Conservation (phyloP, 805 yeast species). For the Maudiozyma saulgeensis region DNA sequence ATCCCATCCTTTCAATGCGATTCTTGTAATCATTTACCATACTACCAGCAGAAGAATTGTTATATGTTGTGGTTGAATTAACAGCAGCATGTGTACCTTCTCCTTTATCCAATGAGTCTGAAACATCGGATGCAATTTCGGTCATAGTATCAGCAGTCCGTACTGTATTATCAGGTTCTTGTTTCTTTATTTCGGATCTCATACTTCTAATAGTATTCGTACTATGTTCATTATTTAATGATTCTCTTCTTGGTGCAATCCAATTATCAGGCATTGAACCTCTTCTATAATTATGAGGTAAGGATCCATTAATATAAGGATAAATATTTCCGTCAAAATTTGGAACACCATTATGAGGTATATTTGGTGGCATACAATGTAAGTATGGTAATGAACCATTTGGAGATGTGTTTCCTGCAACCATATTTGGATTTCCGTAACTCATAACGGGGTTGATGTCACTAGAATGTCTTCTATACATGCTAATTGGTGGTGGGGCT, state of each 20-base stretch:
- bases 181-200: background rate
- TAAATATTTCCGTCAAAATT: constrained; percentile 15
- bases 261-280: constrained; percentile 17
- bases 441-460: background rate
- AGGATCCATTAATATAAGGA: constrained; percentile 9
- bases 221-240: constrained; percentile 3
- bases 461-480: constrained; percentile 36
- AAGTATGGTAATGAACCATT: constrained; percentile 3
- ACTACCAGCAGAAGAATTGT: constrained; percentile 25
- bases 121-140: constrained; percentile 17
- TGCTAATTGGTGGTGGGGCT: constrained; percentile 78
- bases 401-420: background rate
- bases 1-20: constrained; percentile 1
- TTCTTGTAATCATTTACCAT: constrained; percentile 9
- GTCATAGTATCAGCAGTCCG: constrained; percentile 9
- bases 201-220: background rate
- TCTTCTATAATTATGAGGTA: constrained; percentile 13
- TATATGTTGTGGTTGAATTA: constrained; percentile 18
- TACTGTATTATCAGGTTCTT: background rate
- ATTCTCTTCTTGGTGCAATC: constrained; percentile 11
- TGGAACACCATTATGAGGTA: constrained; percentile 5
- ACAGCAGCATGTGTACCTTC: background rate
- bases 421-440: background rate
- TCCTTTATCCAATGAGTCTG: constrained; percentile 13
- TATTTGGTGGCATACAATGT: constrained; percentile 8